Conservation (phyloP, 345 rosid genomes). For the Citrus maxima region DNA sequence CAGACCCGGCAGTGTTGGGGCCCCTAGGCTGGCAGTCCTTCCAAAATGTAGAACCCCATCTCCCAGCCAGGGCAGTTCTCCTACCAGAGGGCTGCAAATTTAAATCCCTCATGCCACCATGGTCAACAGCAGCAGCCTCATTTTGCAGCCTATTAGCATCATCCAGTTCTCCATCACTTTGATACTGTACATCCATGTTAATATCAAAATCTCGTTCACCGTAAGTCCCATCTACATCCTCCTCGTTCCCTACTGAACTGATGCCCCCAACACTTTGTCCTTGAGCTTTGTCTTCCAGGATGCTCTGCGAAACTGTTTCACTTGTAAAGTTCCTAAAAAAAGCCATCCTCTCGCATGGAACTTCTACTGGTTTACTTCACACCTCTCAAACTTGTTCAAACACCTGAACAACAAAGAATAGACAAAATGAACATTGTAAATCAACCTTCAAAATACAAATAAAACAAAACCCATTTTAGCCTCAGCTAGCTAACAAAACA, state of each 20-base stretch:
- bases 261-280: slow-evolving; percentile 39
- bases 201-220: slow-evolving; percentile 75
- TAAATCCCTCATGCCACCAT: slow-evolving; percentile 36
- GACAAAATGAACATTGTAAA: background rate
- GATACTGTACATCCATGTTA: slow-evolving; percentile 65
- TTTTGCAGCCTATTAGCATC: slow-evolving; percentile 43
- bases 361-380: slow-evolving; percentile 6
- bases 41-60: slow-evolving; percentile 98
- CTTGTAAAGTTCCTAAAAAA: slow-evolving; percentile 68
- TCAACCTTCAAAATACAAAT: background rate
- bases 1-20: slow-evolving; percentile 46
- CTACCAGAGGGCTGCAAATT: slow-evolving; percentile 60
- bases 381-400: slow-evolving; percentile 11
- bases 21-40: slow-evolving; percentile 94
- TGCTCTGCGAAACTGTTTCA: slow-evolving; percentile 53
- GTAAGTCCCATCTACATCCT: slow-evolving; percentile 36
- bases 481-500: background rate
- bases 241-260: slow-evolving; percentile 45
- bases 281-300: slow-evolving; percentile 61
- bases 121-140: slow-evolving; percentile 34
- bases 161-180: slow-evolving; percentile 67
- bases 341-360: slow-evolving; percentile 79
- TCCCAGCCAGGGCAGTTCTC: slow-evolving; percentile 61
- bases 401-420: slow-evolving; percentile 23
- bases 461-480: background rate